These are phyloP conservation scores for Leccinum rimulosum DNA, from an alignment of 768 basidiomycete species.

Conservation along the genomic window DNA sequence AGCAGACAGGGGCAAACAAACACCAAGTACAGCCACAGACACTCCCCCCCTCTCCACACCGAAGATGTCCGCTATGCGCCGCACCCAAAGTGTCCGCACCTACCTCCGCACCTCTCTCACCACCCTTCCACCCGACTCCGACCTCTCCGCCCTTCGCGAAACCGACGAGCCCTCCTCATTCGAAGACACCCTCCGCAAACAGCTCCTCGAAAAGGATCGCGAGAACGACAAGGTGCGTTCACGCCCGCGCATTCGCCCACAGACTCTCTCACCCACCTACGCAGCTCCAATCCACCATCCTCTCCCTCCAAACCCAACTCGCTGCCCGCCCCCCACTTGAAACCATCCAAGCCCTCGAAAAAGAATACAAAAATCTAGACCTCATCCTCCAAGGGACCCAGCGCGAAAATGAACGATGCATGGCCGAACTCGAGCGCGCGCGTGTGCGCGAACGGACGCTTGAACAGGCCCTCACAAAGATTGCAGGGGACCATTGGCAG, in stretches of 20 bases:
- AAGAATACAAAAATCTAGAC: conserved; percentile 74
- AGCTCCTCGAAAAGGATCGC: conserved; percentile 64
- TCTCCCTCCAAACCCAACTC: conserved; percentile 62
- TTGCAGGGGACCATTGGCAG: conserved; percentile 85
- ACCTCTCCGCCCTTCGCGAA: conserved; percentile 60
- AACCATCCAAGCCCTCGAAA: conserved; percentile 59
- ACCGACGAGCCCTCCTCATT: conserved; percentile 44
- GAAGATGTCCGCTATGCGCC: conserved; percentile 42
- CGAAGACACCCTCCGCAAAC: conserved; percentile 61
- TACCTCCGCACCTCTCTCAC: conserved; percentile 49
- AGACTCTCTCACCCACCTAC: background rate
- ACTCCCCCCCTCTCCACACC: background rate
- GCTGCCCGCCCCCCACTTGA: conserved; percentile 68
- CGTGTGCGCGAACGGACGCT: conserved; percentile 74
- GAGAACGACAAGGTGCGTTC: conserved; percentile 62
- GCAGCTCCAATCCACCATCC: conserved; percentile 63
- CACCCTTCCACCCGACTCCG: conserved; percentile 28
- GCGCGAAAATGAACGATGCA: conserved; percentile 81
- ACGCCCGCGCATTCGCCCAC: background rate
- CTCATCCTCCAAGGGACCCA: conserved; percentile 77
- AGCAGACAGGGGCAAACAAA: background rate
- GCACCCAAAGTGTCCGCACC: conserved; percentile 61
- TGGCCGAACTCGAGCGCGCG: conserved; percentile 72
- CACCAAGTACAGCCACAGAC: background rate
- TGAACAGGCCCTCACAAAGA: conserved; percentile 65